Evolutionary conservation across 441 rosid genomes (phyloP).

Genomic region (Cnidoscolus chayamansa): DNA sequence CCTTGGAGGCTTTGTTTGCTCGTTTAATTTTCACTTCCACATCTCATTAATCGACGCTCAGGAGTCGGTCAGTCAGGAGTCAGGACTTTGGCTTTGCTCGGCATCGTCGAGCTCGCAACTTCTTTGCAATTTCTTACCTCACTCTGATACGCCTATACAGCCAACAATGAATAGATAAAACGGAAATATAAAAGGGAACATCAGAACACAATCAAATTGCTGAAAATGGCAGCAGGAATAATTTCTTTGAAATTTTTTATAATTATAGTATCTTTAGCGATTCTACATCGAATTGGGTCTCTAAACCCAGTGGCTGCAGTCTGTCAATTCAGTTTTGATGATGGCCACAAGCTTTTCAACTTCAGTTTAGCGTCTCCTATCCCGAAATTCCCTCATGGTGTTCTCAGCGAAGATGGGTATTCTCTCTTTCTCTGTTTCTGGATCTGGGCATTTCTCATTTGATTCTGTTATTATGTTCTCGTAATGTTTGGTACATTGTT

Average conservation of each 20-base stretch:
- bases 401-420: constrained; percentile 95
- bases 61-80: no score
- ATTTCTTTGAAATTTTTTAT: constrained; percentile 35
- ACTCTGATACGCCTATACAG: background rate
- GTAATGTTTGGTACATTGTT: constrained; percentile 11
- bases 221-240: constrained; percentile 21
- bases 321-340: constrained; percentile 59
- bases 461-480: background rate
- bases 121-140: background rate
- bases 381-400: constrained; percentile 69
- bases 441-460: constrained; percentile 22
- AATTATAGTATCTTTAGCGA: constrained; percentile 26
- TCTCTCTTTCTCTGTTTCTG: constrained; percentile 21
- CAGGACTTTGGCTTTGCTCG: background rate
- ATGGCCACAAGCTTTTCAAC: constrained; percentile 47
- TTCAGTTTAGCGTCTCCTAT: constrained; percentile 71
- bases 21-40: no score
- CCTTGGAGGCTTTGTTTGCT: no score
- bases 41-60: no score
- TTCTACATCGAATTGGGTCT: constrained; percentile 30
- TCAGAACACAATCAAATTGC: background rate
- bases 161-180: background rate
- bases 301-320: constrained; percentile 34
- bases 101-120: background rate
- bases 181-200: background rate